phyloP scores from a whole-genome alignment of 73 alveolate genomes.

The Stentor coeruleus region DNA sequence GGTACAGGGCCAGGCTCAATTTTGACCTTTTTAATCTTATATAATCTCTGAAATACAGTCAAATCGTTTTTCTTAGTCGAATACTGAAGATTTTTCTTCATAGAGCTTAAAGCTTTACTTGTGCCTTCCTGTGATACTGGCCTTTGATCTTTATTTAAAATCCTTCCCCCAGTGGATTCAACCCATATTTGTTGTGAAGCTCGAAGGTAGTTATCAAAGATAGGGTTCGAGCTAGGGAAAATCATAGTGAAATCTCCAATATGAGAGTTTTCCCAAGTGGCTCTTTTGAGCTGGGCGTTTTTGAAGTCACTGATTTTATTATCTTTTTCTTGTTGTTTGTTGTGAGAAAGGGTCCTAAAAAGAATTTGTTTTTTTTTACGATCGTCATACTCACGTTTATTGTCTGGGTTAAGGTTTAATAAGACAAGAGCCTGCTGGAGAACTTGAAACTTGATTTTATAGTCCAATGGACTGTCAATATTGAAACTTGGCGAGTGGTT shows the following conservation, averaged over 20 bases:
- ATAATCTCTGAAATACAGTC: background rate
- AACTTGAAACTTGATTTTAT: conserved; percentile 45
- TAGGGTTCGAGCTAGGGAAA: conserved; percentile 17
- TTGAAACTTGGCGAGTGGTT: conserved; percentile 86
- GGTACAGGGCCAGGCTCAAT: background rate
- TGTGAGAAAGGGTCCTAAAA: background rate
- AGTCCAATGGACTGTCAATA: conserved; percentile 73
- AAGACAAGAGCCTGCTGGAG: conserved; percentile 49
- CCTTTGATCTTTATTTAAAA: background rate
- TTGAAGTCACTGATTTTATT: conserved; percentile 30
- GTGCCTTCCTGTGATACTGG: background rate
- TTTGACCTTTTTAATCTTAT: background rate
- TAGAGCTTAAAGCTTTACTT: background rate
- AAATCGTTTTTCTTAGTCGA: no score
- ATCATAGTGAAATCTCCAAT: conserved; percentile 44
- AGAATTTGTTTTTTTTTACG: conserved; percentile 32
- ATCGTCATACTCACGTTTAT: conserved; percentile 47
- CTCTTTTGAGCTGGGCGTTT: conserved; percentile 35
- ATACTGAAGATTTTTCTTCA: background rate
- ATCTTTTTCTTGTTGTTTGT: conserved; percentile 21
- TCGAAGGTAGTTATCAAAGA: background rate
- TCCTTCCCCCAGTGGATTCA: background rate
- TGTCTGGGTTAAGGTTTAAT: conserved; percentile 51
- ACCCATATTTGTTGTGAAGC: conserved; percentile 1
- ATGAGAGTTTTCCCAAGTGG: conserved; percentile 43